phyloP scores from a whole-genome alignment of 495 filamentous ascomycete species.

The Xylaria longipes region DNA sequence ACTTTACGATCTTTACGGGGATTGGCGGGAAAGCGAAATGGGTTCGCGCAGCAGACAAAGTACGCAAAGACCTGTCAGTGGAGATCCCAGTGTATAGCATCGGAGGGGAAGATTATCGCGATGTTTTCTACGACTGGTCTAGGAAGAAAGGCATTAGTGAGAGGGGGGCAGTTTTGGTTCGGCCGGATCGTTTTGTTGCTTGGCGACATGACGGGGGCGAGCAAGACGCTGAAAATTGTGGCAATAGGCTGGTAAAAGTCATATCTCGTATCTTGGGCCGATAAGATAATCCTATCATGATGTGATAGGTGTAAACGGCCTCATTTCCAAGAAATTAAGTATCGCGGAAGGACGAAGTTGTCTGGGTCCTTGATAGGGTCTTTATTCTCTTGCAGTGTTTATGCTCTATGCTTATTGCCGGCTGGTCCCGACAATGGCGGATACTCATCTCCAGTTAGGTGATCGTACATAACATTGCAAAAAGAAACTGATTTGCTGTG shows the following conservation, averaged over 20 bases:
- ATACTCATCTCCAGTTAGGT: not conserved
- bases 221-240: not conserved
- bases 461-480: not conserved
- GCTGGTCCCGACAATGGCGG: not conserved
- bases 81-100: slow-evolving; percentile 43
- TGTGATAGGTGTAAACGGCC: not conserved
- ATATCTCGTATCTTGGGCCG: slow-evolving; percentile 12
- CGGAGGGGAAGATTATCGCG: slow-evolving; percentile 50
- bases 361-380: not conserved
- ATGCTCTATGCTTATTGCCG: not conserved
- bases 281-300: not conserved
- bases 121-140: slow-evolving; percentile 47
- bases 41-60: slow-evolving; percentile 30
- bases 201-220: slow-evolving; percentile 41
- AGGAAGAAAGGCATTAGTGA: slow-evolving; percentile 44
- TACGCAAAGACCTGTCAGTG: slow-evolving; percentile 32
- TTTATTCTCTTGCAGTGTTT: not conserved
- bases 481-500: not conserved
- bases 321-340: too few species aligned
- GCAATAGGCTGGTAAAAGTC: not conserved
- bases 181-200: slow-evolving; percentile 53
- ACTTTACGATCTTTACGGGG: slow-evolving; percentile 56
- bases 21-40: slow-evolving; percentile 50
- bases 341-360: not conserved
- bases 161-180: slow-evolving; percentile 49